Evolutionary conservation across 768 basidiomycete genomes (phyloP), one percentile per base, ranked within the genome.

Genomic region (Psilocybe azurescens): DNA sequence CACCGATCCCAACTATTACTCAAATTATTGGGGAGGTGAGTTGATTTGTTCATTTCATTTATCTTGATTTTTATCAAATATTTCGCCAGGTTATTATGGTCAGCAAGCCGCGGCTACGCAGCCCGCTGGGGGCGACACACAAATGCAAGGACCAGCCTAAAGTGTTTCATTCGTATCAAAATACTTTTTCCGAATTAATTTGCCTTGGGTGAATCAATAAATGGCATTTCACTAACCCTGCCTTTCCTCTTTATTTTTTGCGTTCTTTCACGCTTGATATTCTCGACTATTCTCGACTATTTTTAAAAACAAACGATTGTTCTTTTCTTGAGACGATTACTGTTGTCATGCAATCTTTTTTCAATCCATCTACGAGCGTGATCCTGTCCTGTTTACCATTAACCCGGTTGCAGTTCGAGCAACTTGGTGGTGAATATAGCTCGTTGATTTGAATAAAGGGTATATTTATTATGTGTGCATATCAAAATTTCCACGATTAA

Each of bases 1-100:
- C 28, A 84, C 87, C 51, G 91, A 93, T 71, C 87, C 90, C 59
- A 89, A 78, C 61, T 92, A 92, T 75, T 92, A 92, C 75, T 86
- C 86, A 58, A 90, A 90, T 72, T 92, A 93, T 73, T 93, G 91
- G 91, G 89, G 90, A 72, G 90, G 91, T 93, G 62, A 69, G 88
- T 79, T 10, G 49, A 24, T 41, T 55, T 38, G 28, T 32, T 29
- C 44, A 24, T 46, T 16, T 39, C 14, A 30, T 61, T 48, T 9
- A 33, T 18, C n/a, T 9, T 30, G 58, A 44, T 58, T 56, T 62
- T 54, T 62, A 67, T 57, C 62, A 69, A 18, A 62, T 55, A 18
- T 33, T 62, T 64, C 29, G 44, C 1, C 56, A 94, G 93, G 91
- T 65, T 94, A 94, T 71, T 94, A 94, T 68, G 85, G 86, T 55